Base-by-base conservation (phyloP, 345 rosid genomes). In the Diplotaxis tenuifolia region DNA sequence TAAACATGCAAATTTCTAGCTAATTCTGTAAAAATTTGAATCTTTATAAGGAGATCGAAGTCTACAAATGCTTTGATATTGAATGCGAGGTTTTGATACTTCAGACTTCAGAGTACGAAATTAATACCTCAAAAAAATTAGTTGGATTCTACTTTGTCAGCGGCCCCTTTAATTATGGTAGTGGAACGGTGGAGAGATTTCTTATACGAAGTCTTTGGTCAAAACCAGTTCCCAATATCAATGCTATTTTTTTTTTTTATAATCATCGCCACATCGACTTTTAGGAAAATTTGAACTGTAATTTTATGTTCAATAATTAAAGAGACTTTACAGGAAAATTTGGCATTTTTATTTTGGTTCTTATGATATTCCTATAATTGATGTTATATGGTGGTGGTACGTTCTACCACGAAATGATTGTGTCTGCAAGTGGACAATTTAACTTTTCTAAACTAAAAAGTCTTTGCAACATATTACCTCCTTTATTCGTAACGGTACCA, bases 341-440 rank as follows among this genome's bases (percentile, higher is more conserved):
- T 28, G 47, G 31, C 21, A 29, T 53, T 53, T 75, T 76, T 10
- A 9, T 58, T 58, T 71, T 21, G 50, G 34, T 27, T 77, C n/a
- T 57, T 71, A 38, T 65, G 50, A 27, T 57, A 58, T 65, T 57
- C 32, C 52, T 47, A 66, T 60, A 56, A 77, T 31, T 32, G 38
- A 32, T 36, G 76, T 58, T 28, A 67, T 72, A 72, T 77, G 77
- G 68, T 77, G 47, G 62, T 31, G 77, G 67, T 75, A 81, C 77
- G 65, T 85, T 86, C 81, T 78, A 80, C 70, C 80, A 56, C 79
- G 75, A 77, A 89, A 92, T 89, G 89, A 89, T 92, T 89, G 70
- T 83, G 88, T 83, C 85, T 83, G 55, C 89, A 82, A 86, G 88
- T 85, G 84, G 89, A 75, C 81, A 45, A 65, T 72, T 75, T 65